Evolutionary conservation across 305 asterid species (phyloP).

Genomic region (Fraxinus floribunda): DNA sequence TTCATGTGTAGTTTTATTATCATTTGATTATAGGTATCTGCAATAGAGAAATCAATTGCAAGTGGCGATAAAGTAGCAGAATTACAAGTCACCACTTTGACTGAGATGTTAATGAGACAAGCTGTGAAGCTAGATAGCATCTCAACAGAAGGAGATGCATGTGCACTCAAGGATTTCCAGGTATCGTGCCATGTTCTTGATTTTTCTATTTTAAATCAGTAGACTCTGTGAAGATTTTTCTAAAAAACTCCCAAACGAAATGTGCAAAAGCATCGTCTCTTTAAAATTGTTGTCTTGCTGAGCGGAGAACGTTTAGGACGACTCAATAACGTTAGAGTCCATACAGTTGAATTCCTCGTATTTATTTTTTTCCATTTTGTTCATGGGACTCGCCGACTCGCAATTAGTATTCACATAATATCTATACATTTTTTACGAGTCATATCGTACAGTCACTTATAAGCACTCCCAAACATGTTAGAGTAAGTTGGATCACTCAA

Average conservation of each 20-base stretch:
- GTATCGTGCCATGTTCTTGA: slow-evolving; percentile 23
- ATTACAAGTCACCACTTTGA: slow-evolving; percentile 60
- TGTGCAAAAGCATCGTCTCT: neutral
- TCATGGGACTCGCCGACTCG: neutral
- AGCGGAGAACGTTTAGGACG: neutral
- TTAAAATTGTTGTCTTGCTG: neutral
- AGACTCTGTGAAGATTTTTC: neutral
- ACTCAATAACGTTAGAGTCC: neutral
- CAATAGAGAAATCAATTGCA: slow-evolving; percentile 58
- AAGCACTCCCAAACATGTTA: neutral
- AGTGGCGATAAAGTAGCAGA: slow-evolving; percentile 62
- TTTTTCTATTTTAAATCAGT: neutral
- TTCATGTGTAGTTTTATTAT: neutral
- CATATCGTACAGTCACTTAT: neutral
- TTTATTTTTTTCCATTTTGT: neutral
- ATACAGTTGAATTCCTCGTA: neutral
- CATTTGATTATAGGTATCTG: slow-evolving; percentile 35
- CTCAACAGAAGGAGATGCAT: slow-evolving; percentile 46
- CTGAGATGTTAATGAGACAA: slow-evolving; percentile 69
- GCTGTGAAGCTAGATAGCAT: slow-evolving; percentile 60
- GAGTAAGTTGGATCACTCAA: neutral
- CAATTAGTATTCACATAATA: neutral
- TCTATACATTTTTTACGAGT: too few species aligned
- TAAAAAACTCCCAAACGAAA: neutral
- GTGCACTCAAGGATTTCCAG: slow-evolving; percentile 43